A percentile compares a stretch with the other conserved stretches of the same genome.
These are phyloP conservation scores for Artemisia argyi DNA, from an alignment of 129 eudicot genomes.

Conservation along the genomic window DNA sequence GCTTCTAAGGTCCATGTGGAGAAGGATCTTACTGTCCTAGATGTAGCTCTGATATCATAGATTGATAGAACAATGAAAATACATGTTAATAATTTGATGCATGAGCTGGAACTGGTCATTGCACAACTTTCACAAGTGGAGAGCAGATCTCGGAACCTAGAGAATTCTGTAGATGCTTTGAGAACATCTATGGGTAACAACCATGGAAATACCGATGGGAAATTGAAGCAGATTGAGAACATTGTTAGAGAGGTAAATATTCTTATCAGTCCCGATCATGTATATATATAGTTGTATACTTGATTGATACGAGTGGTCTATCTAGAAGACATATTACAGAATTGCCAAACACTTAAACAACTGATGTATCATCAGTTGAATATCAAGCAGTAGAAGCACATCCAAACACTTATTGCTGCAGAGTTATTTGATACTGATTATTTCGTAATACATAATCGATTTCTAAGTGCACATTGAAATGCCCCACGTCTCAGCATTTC, in stretches of 20 bases:
- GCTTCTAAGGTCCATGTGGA: constrained; percentile 40
- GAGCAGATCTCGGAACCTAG: constrained; percentile 67
- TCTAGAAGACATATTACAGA: neutral
- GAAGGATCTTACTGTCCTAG: constrained; percentile 52
- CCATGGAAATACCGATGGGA: constrained; percentile 85
- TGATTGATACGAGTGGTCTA: neutral
- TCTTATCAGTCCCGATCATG: neutral
- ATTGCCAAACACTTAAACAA: neutral
- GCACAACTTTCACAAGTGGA: constrained; percentile 81
- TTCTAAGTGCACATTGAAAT: neutral
- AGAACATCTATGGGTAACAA: constrained; percentile 69
- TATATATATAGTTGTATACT: neutral
- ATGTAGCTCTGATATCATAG: constrained; percentile 72
- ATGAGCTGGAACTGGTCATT: constrained; percentile 73
- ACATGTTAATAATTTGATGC: constrained; percentile 68
- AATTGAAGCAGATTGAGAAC: constrained; percentile 80
- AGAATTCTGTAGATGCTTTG: constrained; percentile 74
- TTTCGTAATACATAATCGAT: neutral
- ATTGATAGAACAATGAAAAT: constrained; percentile 81
- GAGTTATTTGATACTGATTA: neutral
- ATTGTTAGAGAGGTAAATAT: constrained; percentile 71
- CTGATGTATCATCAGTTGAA: neutral
- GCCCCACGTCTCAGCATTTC: too few relatives aligned
- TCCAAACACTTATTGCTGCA: too few relatives aligned
- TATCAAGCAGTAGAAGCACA: neutral